Base-by-base conservation (phyloP, 768 basidiomycete genomes). In the Psilocybe azurescens region DNA sequence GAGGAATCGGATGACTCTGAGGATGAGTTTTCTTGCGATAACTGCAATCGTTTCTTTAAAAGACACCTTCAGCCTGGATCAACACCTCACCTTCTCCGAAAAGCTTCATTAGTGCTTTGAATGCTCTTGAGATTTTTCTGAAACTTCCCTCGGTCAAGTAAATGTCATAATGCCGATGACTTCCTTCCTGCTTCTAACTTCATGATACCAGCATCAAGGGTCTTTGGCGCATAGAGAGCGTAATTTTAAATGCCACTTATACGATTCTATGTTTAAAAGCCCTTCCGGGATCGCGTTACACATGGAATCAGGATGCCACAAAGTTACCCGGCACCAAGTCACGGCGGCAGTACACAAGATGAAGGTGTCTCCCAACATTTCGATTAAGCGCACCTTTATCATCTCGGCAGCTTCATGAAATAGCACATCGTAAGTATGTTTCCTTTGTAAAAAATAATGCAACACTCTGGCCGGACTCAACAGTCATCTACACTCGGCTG, bases 371-470 rank as follows among this genome's bases (percentile, higher is more conserved):
- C 74, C 77, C n/a, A 67, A 73, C 57, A 77, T 82, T 60, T 76
- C 13, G 61, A 67, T 33, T 68, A 68, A 8, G 24, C 32, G 11
- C 2, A 66, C 64, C 29, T 77, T 72, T 63, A 62, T 69, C 30
- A 78, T 77, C 13, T 75, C 74, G 16, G 71, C 75, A 24, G 65
- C 54, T 6, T 71, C 80, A 7, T 82, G 73, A 70, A 79, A 81
- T 62, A 79, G 79, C 5, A 60, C 32, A 11, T 70, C 71, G 7
- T 83, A 76, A 61, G 75, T 76, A 62, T 83, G 82, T 66, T 79
- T 69, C 61, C 64, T 83, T 20, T 83, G 82, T 60, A 63, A 71
- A 47, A 69, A 66, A 36, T 67, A 61, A 16, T 81, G 78, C 69
- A 38, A 54, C 10, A 61, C 67, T 3, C 72, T 78, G 16, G 2